Evolutionary conservation across 345 rosid genomes (phyloP).

Genomic region (Hibiscus syriacus): DNA sequence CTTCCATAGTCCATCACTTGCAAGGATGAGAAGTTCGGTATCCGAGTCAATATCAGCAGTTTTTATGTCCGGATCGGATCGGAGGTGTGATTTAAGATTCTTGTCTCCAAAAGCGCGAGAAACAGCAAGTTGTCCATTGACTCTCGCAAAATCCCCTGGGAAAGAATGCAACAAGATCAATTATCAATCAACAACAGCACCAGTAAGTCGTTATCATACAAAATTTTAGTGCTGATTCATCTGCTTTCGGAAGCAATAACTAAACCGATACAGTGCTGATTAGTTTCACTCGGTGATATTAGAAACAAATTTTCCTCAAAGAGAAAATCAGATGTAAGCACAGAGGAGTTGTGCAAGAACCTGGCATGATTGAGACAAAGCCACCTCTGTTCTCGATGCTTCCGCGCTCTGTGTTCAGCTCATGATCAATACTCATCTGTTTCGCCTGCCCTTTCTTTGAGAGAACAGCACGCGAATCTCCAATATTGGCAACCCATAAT

Average conservation of each 20-base stretch:
- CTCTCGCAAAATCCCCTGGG: conserved; percentile 67
- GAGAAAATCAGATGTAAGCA: not conserved
- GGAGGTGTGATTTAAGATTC: conserved; percentile 55
- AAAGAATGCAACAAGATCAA: conserved; percentile 7
- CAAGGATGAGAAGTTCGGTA: conserved; percentile 56
- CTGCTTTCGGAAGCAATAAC: not conserved
- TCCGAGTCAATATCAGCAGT: conserved; percentile 21
- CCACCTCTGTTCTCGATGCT: conserved; percentile 62
- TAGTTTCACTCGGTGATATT: not conserved
- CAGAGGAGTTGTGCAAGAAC: conserved; percentile 18
- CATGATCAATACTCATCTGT: conserved; percentile 58
- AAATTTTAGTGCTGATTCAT: not conserved
- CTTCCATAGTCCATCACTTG: conserved; percentile 73
- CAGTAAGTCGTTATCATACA: not conserved
- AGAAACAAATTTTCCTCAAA: not conserved
- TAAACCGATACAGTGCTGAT: too few relatives aligned
- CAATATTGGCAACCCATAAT: conserved; percentile 60
- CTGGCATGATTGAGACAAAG: conserved; percentile 75
- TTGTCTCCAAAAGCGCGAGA: conserved; percentile 72
- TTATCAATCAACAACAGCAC: not conserved
- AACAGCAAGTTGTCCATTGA: conserved; percentile 64
- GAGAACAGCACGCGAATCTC: conserved; percentile 64
- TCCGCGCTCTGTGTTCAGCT: conserved; percentile 56
- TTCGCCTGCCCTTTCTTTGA: conserved; percentile 48
- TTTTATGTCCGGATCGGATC: conserved; percentile 60